Evolutionary conservation across 202 grass and related monocot species (phyloP).

Genomic region (Setaria italica): DNA sequence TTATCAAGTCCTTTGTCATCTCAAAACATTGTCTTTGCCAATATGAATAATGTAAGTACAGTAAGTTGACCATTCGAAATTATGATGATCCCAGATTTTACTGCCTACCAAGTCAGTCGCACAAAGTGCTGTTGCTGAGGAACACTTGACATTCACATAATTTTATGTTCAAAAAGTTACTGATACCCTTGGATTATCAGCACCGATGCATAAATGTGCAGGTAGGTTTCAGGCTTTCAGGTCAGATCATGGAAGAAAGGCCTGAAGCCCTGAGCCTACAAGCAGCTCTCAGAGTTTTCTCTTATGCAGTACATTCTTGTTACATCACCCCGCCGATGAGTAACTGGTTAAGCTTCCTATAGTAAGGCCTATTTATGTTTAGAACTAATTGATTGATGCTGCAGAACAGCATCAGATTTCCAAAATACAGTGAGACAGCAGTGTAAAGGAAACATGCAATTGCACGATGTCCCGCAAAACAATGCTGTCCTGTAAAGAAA

Average conservation of each 20-base stretch:
- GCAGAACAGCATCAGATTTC: not conserved
- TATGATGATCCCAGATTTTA: not conserved
- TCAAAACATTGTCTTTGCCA: constrained; percentile 24
- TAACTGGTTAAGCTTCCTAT: not conserved
- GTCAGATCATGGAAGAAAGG: not conserved
- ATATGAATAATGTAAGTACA: constrained; percentile 9
- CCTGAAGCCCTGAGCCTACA: not conserved
- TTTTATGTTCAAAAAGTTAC: not conserved
- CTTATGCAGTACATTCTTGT: not conserved
- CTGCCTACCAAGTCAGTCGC: not conserved
- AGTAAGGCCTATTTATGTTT: not conserved
- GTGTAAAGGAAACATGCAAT: not conserved
- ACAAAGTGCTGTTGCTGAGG: not conserved
- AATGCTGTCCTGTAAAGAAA: not conserved
- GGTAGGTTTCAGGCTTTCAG: not conserved
- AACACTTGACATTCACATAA: not conserved
- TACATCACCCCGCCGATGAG: not conserved
- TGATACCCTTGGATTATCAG: not conserved
- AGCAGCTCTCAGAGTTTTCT: not conserved
- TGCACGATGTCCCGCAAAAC: not conserved
- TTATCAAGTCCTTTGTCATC: constrained; percentile 21
- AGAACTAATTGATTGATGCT: not conserved
- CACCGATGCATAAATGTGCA: not conserved
- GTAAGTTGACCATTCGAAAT: not conserved
- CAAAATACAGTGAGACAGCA: not conserved